Conservation (phyloP, 768 basidiomycete species). For the Russula brevipes region DNA sequence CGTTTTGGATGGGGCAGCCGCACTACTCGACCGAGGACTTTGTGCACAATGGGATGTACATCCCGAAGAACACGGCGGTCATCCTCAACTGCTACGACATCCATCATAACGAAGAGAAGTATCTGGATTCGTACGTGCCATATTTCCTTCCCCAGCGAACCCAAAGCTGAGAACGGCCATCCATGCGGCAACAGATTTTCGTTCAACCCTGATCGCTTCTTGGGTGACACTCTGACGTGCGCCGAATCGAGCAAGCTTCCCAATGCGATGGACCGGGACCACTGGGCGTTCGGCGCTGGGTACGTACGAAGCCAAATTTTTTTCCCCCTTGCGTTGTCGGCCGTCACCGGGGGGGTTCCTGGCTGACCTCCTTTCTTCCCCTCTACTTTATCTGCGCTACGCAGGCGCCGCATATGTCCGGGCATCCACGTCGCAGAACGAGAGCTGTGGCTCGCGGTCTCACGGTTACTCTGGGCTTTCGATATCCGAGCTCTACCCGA, state of each 20-base stretch:
- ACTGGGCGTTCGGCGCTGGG: conserved; percentile 50
- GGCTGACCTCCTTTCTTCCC: not conserved
- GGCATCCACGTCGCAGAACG: conserved; percentile 43
- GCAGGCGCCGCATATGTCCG: conserved; percentile 38
- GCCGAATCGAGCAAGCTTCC: conserved; percentile 40
- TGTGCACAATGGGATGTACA: conserved; percentile 30
- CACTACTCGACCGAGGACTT: conserved; percentile 33
- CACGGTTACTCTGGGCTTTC: conserved; percentile 47
- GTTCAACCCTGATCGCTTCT: conserved; percentile 43
- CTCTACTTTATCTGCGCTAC: not conserved
- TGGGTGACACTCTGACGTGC: conserved; percentile 36
- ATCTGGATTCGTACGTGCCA: conserved; percentile 36
- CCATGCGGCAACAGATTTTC: conserved; percentile 20
- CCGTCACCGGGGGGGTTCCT: too few species aligned
- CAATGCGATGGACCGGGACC: conserved; percentile 37
- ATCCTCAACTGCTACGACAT: conserved; percentile 30
- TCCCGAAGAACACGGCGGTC: conserved; percentile 31
- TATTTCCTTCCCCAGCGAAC: conserved; percentile 17
- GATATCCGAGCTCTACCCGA: conserved; percentile 38
- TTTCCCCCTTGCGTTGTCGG: not conserved
- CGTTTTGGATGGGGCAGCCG: conserved; percentile 32
- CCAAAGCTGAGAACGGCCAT: not conserved
- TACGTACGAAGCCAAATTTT: conserved; percentile 25
- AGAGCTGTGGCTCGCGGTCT: conserved; percentile 42
- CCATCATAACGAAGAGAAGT: conserved; percentile 32